Conservation (phyloP, 495 filamentous ascomycete species). For the Podospora sp. region DNA sequence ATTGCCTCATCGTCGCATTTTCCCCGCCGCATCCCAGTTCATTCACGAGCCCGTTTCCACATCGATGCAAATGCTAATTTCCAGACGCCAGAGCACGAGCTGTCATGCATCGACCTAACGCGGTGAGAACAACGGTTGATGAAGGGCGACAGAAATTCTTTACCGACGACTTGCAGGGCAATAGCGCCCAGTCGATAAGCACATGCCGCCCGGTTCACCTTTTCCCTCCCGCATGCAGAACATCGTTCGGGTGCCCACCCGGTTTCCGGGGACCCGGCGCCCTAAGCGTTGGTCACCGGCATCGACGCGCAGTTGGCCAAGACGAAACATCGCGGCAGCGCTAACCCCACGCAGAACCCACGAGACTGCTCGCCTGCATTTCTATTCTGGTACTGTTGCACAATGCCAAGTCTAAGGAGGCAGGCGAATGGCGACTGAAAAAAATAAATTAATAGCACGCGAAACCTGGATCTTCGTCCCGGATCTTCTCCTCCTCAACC, state of each 20-base stretch:
- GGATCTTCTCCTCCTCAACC: neutral
- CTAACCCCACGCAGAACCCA: neutral
- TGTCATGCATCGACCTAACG: neutral
- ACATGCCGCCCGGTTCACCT: neutral
- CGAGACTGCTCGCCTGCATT: neutral
- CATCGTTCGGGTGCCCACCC: neutral
- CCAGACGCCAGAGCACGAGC: neutral
- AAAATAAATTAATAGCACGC: neutral
- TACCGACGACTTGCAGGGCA: too few relatives aligned
- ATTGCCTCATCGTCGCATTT: neutral
- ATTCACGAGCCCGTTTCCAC: neutral
- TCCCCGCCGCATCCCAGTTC: neutral
- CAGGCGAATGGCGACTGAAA: neutral
- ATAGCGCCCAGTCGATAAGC: neutral
- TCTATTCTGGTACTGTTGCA: neutral
- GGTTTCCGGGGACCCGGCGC: neutral
- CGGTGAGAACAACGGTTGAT: too few relatives aligned
- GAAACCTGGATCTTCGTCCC: neutral
- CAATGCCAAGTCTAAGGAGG: neutral
- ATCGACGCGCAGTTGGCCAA: neutral
- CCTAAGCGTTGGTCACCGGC: neutral
- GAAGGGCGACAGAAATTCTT: too few relatives aligned
- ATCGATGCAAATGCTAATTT: neutral
- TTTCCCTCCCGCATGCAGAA: neutral
- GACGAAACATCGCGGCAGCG: neutral